Percentiles rank a stretch among this genome's conserved stretches.
These are phyloP conservation scores for Oxytropis ochrocephala DNA, from an alignment of 306 rosid genomes.

Conservation along the genomic window DNA sequence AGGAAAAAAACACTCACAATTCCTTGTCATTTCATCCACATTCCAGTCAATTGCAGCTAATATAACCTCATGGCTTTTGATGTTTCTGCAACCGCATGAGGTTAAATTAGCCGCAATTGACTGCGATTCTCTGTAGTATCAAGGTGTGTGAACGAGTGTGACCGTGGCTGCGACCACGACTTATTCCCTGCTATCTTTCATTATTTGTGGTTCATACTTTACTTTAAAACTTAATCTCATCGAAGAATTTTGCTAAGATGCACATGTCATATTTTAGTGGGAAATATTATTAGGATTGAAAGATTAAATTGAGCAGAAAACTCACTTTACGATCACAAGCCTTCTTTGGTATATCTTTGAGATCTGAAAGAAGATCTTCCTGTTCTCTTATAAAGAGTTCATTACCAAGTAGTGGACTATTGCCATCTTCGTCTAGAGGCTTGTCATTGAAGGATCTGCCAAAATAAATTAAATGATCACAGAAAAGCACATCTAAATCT, in stretches of 20 bases:
- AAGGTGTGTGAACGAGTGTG: too few relatives aligned
- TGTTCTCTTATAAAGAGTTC: slow-evolving; percentile 93
- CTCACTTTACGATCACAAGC: slow-evolving; percentile 93
- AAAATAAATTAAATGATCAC: background rate
- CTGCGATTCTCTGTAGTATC: too few relatives aligned
- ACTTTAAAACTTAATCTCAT: background rate
- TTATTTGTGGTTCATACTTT: background rate
- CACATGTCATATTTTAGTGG: background rate
- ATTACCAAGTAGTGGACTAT: slow-evolving; percentile 68
- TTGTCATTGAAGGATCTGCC: slow-evolving; percentile 91
- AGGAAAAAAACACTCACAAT: background rate
- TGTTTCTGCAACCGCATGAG: too few relatives aligned
- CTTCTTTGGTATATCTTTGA: slow-evolving; percentile 89
- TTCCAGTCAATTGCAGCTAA: too few relatives aligned
- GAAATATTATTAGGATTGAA: background rate
- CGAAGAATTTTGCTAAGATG: background rate
- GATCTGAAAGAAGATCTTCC: slow-evolving; percentile 80
- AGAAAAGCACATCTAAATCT: background rate
- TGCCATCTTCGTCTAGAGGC: slow-evolving; percentile 39
- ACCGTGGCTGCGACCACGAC: too few relatives aligned
- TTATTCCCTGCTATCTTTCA: background rate
- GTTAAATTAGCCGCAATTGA: too few relatives aligned
- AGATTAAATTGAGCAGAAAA: background rate
- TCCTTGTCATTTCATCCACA: background rate
- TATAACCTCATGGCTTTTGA: too few relatives aligned